These are phyloP conservation scores for Metschnikowia arizonensis DNA, from an alignment of 805 yeast species.

Conservation along the genomic window DNA sequence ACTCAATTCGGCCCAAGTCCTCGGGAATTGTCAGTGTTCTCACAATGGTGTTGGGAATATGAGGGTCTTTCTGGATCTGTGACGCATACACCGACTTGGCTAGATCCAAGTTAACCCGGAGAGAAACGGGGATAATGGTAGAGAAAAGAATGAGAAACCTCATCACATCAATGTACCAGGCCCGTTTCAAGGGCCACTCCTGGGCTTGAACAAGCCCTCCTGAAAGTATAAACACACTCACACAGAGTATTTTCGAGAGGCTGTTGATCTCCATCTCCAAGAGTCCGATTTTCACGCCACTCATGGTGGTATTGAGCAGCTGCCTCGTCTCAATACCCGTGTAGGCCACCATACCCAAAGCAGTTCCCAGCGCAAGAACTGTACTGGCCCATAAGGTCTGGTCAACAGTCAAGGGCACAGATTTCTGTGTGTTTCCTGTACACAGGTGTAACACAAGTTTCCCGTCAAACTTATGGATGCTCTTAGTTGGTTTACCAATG, in stretches of 20 bases:
- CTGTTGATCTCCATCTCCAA: conserved; percentile 87
- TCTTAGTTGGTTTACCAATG: conserved; percentile 81
- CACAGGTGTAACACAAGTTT: conserved; percentile 54
- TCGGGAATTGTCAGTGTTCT: conserved; percentile 98
- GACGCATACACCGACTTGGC: conserved; percentile 95
- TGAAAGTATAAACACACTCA: conserved; percentile 76
- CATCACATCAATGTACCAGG: conserved; percentile 90
- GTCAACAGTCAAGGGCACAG: conserved; percentile 72
- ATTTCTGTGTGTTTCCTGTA: conserved; percentile 22
- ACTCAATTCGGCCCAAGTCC: conserved; percentile 93
- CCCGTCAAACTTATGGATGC: conserved; percentile 80
- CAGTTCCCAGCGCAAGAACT: conserved; percentile 89
- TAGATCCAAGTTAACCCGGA: conserved; percentile 89
- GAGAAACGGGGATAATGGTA: conserved; percentile 92
- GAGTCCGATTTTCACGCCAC: conserved; percentile 85
- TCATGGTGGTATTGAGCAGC: conserved; percentile 83
- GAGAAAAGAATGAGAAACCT: conserved; percentile 88
- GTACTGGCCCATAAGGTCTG: conserved; percentile 98
- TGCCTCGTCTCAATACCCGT: conserved; percentile 94
- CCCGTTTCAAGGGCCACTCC: conserved; percentile 55
- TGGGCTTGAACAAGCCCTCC: conserved; percentile 73
- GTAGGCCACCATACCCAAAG: conserved; percentile 81
- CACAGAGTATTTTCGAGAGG: conserved; percentile 83
- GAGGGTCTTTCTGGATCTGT: conserved; percentile 83
- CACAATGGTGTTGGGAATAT: conserved; percentile 84